phyloP scores from a whole-genome alignment of 2,329 filamentous ascomycete species.

The Cladosporium halotolerans region DNA sequence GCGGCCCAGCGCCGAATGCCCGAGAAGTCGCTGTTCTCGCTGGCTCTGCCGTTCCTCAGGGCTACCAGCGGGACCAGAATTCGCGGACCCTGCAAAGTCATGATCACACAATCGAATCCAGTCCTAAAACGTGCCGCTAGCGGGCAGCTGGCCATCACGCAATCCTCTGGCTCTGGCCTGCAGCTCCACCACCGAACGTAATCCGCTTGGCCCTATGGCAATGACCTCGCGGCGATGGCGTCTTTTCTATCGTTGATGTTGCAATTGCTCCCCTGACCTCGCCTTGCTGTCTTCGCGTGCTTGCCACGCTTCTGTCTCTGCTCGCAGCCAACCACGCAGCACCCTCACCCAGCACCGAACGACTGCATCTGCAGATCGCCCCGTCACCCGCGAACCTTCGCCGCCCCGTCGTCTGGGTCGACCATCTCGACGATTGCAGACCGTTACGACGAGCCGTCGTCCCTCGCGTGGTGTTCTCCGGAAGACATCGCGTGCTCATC shows the following conservation, averaged over 20 bases:
- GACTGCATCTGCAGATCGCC: not conserved
- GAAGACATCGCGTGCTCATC: not conserved
- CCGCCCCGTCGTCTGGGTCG: too few relatives aligned
- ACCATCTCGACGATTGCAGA: too few relatives aligned
- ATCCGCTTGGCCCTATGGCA: slow-evolving; percentile 8
- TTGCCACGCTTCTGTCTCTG: not conserved
- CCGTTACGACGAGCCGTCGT: not conserved
- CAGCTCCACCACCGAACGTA: slow-evolving; percentile 10
- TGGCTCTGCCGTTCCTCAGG: too few relatives aligned
- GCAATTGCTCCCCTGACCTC: not conserved
- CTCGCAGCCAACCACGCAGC: not conserved
- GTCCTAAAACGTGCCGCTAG: too few relatives aligned
- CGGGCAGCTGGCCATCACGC: not conserved
- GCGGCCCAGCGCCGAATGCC: too few relatives aligned
- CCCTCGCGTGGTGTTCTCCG: not conserved
- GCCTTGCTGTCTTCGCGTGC: slow-evolving; percentile 1
- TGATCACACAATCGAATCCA: too few relatives aligned
- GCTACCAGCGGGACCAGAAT: too few relatives aligned
- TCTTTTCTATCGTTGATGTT: slow-evolving; percentile 6
- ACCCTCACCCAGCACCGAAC: not conserved
- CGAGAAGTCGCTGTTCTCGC: too few relatives aligned
- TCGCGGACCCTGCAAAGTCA: too few relatives aligned
- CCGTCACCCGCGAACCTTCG: too few relatives aligned
- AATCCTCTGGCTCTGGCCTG: slow-evolving; percentile 3
- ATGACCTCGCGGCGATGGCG: slow-evolving; percentile 11